These are phyloP conservation scores for Kluyveromyces marxianus DNA, from an alignment of 1,139 yeast species.

Conservation along the genomic window DNA sequence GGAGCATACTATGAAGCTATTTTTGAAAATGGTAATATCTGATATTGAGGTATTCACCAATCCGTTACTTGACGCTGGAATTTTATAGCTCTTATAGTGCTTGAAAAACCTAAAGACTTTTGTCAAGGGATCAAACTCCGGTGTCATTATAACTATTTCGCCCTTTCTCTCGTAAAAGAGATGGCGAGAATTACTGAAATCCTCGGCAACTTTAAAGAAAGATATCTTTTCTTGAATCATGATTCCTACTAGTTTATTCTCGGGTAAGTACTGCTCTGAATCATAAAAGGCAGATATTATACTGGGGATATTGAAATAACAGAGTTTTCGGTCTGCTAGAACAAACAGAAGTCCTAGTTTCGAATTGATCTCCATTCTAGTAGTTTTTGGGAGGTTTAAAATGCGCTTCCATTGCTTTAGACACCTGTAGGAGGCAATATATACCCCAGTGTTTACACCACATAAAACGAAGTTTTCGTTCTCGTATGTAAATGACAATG, in stretches of 20 bases:
- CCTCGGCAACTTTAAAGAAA: constrained; percentile 53
- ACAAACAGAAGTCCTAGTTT: constrained; percentile 52
- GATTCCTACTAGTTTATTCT: constrained; percentile 28
- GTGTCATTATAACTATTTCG: constrained; percentile 29
- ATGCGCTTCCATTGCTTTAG: constrained; percentile 52
- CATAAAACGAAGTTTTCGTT: constrained; percentile 23
- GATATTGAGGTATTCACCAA: constrained; percentile 48
- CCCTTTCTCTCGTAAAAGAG: constrained; percentile 46
- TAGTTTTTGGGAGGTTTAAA: constrained; percentile 45
- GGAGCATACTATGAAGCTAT: constrained; percentile 60
- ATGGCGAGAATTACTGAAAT: constrained; percentile 52
- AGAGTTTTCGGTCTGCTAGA: constrained; percentile 50
- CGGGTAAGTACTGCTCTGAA: constrained; percentile 22
- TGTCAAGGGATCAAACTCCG: constrained; percentile 46
- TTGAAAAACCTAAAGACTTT: constrained; percentile 47
- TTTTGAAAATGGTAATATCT: constrained; percentile 51
- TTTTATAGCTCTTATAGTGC: constrained; percentile 38
- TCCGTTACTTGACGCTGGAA: constrained; percentile 32
- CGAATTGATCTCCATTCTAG: constrained; percentile 55
- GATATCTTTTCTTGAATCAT: constrained; percentile 35
- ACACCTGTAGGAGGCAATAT: constrained; percentile 26
- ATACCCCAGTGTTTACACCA: constrained; percentile 32
- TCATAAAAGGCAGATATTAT: constrained; percentile 31
- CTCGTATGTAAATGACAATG: constrained; percentile 38
- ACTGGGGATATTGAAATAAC: constrained; percentile 51